Evolutionary conservation across 177 flowering plant genomes (phyloP).

Genomic region (Vitis hybrid): DNA sequence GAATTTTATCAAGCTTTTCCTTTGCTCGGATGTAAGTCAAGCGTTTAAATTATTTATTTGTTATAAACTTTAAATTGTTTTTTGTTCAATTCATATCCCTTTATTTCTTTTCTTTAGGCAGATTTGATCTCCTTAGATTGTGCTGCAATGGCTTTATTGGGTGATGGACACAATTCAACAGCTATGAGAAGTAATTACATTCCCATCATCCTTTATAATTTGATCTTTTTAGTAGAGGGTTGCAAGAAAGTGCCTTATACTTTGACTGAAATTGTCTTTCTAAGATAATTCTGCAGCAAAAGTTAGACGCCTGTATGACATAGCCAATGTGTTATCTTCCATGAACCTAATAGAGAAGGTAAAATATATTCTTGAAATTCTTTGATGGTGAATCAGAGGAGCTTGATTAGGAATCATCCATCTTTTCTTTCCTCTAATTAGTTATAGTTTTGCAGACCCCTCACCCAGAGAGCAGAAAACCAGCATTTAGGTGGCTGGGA

Average conservation of each 20-base stretch:
- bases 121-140: constrained; percentile 65
- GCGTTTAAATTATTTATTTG: not conserved
- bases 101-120: constrained; percentile 28
- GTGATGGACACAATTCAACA: constrained; percentile 39
- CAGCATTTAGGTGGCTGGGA: constrained; percentile 84
- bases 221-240: not conserved
- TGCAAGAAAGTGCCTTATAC: not conserved
- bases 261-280: constrained; percentile 14
- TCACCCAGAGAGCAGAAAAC: constrained; percentile 54
- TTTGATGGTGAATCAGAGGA: not conserved
- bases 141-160: constrained; percentile 70
- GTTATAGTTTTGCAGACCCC: constrained; percentile 20
- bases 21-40: constrained; percentile 61
- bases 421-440: not conserved
- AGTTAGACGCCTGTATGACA: constrained; percentile 78
- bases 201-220: not conserved
- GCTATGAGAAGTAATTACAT: constrained; percentile 62
- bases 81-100: not conserved
- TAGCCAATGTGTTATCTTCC: constrained; percentile 84
- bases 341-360: constrained; percentile 87
- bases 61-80: not conserved
- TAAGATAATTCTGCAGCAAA: constrained; percentile 62
- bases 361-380: constrained; percentile 4
- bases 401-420: not conserved
- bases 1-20: constrained; percentile 82